Conservation (phyloP, 1,139 yeast species). For the Eremothecium coryli region DNA sequence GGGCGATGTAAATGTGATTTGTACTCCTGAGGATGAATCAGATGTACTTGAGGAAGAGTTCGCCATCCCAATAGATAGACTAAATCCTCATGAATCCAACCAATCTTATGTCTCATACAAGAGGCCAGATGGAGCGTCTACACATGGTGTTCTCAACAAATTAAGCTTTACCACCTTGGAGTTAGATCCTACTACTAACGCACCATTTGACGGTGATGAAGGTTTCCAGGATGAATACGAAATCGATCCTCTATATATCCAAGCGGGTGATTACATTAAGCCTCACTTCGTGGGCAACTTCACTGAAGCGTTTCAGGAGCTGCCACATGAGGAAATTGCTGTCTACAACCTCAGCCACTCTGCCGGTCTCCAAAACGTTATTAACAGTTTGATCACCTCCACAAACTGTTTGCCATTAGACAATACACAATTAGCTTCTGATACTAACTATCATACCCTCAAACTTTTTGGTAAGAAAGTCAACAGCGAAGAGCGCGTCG, state of each 20-base stretch:
- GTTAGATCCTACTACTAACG: constrained; percentile 64
- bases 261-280: constrained; percentile 72
- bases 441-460: constrained; percentile 56
- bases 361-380: constrained; percentile 40
- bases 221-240: constrained; percentile 93
- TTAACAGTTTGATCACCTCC: constrained; percentile 42
- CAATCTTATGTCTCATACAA: constrained; percentile 70
- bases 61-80: constrained; percentile 61
- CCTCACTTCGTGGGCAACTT: constrained; percentile 79
- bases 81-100: constrained; percentile 64
- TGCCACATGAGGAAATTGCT: constrained; percentile 48
- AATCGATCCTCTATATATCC: constrained; percentile 67
- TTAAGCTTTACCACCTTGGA: constrained; percentile 75
- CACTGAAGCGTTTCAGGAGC: constrained; percentile 63
- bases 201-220: constrained; percentile 61
- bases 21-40: constrained; percentile 43
- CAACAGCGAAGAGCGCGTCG: constrained; percentile 56
- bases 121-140: constrained; percentile 41
- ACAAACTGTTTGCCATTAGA: constrained; percentile 60
- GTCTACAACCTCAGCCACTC: constrained; percentile 48
- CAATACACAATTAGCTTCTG: constrained; percentile 61
- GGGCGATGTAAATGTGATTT: constrained; percentile 66
- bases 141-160: constrained; percentile 56
- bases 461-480: constrained; percentile 79
- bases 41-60: constrained; percentile 59